A percentile compares a stretch with the other conserved stretches of the same genome.
These are phyloP conservation scores for Hortaea sp. DNA, from an alignment of 2,329 filamentous ascomycete species.

Conservation along the genomic window DNA sequence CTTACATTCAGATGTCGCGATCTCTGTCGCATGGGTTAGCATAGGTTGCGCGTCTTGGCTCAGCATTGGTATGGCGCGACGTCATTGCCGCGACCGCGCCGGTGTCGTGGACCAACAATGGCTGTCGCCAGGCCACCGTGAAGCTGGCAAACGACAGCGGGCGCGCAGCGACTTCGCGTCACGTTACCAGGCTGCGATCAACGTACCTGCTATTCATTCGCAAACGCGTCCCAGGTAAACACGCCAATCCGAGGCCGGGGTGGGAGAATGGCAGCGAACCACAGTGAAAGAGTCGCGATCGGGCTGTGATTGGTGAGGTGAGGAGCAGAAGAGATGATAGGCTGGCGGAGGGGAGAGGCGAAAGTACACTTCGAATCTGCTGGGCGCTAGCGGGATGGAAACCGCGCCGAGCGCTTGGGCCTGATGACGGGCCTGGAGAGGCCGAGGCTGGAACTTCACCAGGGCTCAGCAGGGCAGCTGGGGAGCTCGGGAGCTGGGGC, in stretches of 20 bases:
- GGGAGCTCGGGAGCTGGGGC: no score
- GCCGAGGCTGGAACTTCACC: no score
- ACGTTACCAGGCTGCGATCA: conserved; percentile 3
- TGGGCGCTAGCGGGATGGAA: background rate
- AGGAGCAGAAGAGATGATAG: background rate
- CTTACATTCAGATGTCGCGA: no score
- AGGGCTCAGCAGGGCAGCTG: no score
- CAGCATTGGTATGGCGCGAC: no score
- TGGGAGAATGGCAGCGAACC: background rate
- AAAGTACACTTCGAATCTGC: background rate
- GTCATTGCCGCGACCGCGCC: no score
- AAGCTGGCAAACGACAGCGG: background rate
- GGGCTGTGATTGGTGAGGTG: conserved; percentile 2
- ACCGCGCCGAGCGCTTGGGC: background rate
- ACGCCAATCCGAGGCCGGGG: background rate
- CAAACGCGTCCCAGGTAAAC: background rate
- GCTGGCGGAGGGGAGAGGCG: background rate
- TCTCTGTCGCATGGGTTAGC: no score
- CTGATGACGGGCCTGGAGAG: background rate
- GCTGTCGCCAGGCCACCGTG: background rate
- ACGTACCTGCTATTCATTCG: conserved; percentile 3
- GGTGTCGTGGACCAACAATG: conserved; percentile 1
- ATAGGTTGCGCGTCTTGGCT: no score
- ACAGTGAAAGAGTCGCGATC: background rate
- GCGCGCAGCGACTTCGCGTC: conserved; percentile 2